phyloP scores from a whole-genome alignment of 805 yeast genomes.

The Myxozyma sirexii region DNA sequence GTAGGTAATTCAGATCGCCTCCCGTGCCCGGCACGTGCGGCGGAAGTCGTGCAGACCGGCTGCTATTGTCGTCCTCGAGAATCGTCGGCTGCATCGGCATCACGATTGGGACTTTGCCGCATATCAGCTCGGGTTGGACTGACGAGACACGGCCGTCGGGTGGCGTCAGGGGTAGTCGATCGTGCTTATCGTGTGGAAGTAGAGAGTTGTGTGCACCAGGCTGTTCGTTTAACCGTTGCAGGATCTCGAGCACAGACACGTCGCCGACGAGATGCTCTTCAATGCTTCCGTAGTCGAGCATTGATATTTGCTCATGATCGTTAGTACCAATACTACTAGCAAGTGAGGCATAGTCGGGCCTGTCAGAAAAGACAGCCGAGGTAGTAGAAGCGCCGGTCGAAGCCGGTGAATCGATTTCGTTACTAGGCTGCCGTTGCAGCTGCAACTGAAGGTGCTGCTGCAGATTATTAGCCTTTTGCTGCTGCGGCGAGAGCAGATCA shows the following conservation, averaged over 20 bases:
- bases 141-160: conserved; percentile 3
- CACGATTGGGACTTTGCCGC: conserved; percentile 18
- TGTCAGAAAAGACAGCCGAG: conserved; percentile 3
- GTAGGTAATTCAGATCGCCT: conserved; percentile 5
- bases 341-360: conserved; percentile 6
- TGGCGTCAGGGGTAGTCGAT: not conserved
- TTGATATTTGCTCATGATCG: not conserved
- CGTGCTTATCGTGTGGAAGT: not conserved
- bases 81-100: conserved; percentile 13
- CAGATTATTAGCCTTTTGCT: not conserved
- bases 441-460: conserved; percentile 1
- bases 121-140: conserved; percentile 15
- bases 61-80: not conserved
- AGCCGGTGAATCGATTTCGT: conserved; percentile 7
- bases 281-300: not conserved
- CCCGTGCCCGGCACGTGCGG: conserved; percentile 4
- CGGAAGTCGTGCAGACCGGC: not conserved
- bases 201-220: not conserved
- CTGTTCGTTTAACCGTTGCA: conserved; percentile 13
- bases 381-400: conserved; percentile 6
- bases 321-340: not conserved
- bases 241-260: conserved; percentile 10
- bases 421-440: conserved; percentile 2
- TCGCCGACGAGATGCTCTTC: conserved; percentile 1
- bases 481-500: not conserved